Evolutionary conservation across 176 grass and related monocot genomes (phyloP), one percentile per base, ranked within the genome.

Genomic region (Coix lacrymajobi): DNA sequence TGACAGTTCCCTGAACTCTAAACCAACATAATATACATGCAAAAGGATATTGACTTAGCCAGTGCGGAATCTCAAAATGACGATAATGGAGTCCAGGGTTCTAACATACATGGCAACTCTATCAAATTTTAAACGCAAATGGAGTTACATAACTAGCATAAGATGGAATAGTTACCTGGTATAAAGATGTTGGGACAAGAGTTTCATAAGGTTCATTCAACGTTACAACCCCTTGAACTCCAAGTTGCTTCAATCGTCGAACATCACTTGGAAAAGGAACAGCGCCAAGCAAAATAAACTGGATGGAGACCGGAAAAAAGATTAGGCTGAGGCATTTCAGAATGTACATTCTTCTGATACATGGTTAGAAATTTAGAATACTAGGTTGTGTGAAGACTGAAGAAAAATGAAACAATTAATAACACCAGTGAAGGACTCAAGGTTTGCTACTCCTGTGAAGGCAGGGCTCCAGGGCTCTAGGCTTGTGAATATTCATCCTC

Each of bases 161-260:
- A 43, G 26, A 81, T 32, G 36, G 28, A 76, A 62, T 77, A 19
- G 9, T 62, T 93, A 89, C 94, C 91, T 91, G 80, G 73, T 99
- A 99, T 83, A 96, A 90, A 43, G 83, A 91, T 71, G 91, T 89
- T 9, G 91, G 81, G 39, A 99, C 97, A 86, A 99, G 81, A 39
- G 93, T 99, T 67, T 99, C 97, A 40, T 99, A 99, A 41, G 93
- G 82, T 72, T 99, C 97, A 32, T 96, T 99, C 69, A 99, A 85
- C 3, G 93, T 99, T 31, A 99, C 91, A 14, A 99, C 97, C 46
- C 91, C 93, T 43, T 80, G 61, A 57, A 99, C 91, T 88, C 93
- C 97, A 67, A 99, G 93, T 52, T 83, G 74, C 81, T 85, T 87
- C 57, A 99, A 79, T 13, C 85, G 85, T n/a, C 89, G 93, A 73